phyloP scores from a whole-genome alignment of 1,139 yeast genomes.

The Debaryomyces udenii region DNA sequence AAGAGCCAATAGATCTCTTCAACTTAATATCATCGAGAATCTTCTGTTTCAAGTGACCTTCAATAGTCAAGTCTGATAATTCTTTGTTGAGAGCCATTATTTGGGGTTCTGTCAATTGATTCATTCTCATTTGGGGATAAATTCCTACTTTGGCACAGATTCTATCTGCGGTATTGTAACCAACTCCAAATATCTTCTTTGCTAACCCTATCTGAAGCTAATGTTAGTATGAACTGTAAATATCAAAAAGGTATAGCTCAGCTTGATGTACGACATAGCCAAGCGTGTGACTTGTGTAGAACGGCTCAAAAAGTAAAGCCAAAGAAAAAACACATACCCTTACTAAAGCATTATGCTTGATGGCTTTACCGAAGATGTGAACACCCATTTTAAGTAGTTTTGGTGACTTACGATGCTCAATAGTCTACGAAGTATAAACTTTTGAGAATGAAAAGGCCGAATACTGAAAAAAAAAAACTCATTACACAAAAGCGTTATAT shows the following conservation, averaged over 20 bases:
- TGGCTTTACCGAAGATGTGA: conserved; percentile 73
- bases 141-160: conserved; percentile 88
- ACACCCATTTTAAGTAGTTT: conserved; percentile 56
- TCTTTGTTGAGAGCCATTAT: conserved; percentile 86
- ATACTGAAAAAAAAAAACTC: background rate
- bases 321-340: conserved; percentile 31
- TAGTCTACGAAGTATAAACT: background rate
- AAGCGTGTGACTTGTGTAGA: too few relatives aligned
- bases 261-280: background rate
- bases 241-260: background rate
- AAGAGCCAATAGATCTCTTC: conserved; percentile 82
- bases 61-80: conserved; percentile 78
- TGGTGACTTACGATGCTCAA: background rate
- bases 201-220: conserved; percentile 67
- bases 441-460: too few relatives aligned
- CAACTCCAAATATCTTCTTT: conserved; percentile 84
- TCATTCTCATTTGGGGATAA: conserved; percentile 93
- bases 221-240: conserved; percentile 12
- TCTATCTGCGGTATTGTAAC: conserved; percentile 69
- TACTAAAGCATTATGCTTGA: conserved; percentile 54
- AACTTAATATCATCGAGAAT: conserved; percentile 77
- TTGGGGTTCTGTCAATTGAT: conserved; percentile 87
- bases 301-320: background rate
- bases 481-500: background rate
- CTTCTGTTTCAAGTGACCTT: conserved; percentile 80